Evolutionary conservation across 805 yeast species (phyloP).

Genomic region (Saturnispora hagleri): DNA sequence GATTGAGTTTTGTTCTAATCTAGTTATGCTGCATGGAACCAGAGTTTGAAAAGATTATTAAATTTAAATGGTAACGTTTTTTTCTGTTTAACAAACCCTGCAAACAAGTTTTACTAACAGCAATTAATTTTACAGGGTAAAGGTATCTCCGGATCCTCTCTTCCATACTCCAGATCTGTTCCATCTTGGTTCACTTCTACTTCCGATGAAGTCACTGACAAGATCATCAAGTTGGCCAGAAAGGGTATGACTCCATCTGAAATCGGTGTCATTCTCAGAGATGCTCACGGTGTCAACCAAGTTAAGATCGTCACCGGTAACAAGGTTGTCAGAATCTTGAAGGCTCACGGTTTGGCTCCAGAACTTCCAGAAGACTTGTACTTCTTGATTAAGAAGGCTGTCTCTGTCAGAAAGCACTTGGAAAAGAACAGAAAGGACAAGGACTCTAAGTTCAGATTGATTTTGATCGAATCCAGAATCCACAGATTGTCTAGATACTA

Average conservation of each 20-base stretch:
- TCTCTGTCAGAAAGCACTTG: slow-evolving; percentile 98
- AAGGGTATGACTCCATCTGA: slow-evolving; percentile 99
- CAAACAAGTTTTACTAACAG: slow-evolving; percentile 27
- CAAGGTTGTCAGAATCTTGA: slow-evolving; percentile 98
- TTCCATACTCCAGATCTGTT: slow-evolving; percentile 98
- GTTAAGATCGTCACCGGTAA: slow-evolving; percentile 96
- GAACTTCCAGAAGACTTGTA: slow-evolving; percentile 99
- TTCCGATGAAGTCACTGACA: slow-evolving; percentile 93
- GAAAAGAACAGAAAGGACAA: slow-evolving; percentile 99
- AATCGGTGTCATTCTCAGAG: slow-evolving; percentile 98
- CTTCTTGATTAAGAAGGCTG: slow-evolving; percentile 99
- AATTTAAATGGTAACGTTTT: slow-evolving; percentile 21
- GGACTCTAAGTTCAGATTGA: slow-evolving; percentile 99
- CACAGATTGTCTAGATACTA: slow-evolving; percentile 99
- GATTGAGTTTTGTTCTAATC: not conserved
- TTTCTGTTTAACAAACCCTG: slow-evolving; percentile 7
- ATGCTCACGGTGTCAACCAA: slow-evolving; percentile 99
- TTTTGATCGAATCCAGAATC: slow-evolving; percentile 99
- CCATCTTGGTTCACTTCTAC: slow-evolving; percentile 99
- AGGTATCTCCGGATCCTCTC: slow-evolving; percentile 98
- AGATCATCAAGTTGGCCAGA: slow-evolving; percentile 98
- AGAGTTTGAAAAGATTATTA: slow-evolving; percentile 30
- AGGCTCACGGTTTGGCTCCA: slow-evolving; percentile 99
- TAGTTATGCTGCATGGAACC: slow-evolving; percentile 39
- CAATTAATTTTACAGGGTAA: slow-evolving; percentile 59